Evolutionary conservation across 2,329 filamentous ascomycete genomes (phyloP).

Genomic region (Botrytis aclada): DNA sequence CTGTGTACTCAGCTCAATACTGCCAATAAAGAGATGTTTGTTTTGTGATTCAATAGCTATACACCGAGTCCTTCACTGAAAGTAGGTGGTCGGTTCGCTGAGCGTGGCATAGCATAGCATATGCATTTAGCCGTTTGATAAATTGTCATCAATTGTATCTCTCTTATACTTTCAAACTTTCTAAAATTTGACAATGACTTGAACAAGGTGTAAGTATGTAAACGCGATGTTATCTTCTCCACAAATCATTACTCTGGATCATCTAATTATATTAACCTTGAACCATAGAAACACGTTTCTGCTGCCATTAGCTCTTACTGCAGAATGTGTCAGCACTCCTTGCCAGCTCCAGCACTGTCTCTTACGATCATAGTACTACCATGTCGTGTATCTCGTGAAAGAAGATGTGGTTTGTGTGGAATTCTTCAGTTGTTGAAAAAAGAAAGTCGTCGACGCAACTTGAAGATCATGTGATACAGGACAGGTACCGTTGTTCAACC

Average conservation of each 20-base stretch:
- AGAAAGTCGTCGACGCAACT: not conserved
- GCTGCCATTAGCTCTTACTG: not conserved
- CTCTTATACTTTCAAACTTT: not conserved
- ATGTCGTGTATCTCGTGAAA: not conserved
- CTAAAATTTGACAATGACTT: not conserved
- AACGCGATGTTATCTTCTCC: not conserved
- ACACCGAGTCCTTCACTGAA: not conserved
- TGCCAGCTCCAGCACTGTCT: not conserved
- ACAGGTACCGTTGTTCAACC: not conserved
- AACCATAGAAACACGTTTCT: not conserved
- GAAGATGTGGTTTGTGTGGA: not conserved
- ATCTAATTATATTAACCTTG: not conserved
- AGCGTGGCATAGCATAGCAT: not conserved
- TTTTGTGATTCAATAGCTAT: not conserved
- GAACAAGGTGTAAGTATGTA: not conserved
- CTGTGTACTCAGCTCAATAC: too few species aligned
- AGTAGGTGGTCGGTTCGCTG: not conserved
- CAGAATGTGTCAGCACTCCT: not conserved
- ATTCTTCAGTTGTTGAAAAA: not conserved
- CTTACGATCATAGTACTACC: not conserved
- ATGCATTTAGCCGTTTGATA: not conserved
- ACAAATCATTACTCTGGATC: not conserved
- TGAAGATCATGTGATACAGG: not conserved
- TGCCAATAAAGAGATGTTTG: too few species aligned
- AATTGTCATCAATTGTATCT: not conserved